Conservation (phyloP, 768 basidiomycete species). For the Asterophora parasitica region DNA sequence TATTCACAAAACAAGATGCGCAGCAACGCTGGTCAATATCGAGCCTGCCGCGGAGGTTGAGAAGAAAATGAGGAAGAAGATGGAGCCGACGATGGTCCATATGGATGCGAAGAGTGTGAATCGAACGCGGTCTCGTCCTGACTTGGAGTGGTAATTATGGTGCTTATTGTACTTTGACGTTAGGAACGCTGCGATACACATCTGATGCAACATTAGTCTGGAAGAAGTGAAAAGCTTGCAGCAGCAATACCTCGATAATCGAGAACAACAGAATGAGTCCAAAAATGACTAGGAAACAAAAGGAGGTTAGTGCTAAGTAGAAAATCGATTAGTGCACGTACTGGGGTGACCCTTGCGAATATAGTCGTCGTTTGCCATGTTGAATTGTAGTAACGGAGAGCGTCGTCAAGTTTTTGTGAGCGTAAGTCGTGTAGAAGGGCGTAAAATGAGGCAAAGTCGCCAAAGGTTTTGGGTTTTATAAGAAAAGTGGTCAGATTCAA, state of each 20-base stretch:
- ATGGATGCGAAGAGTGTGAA: slow-evolving; percentile 67
- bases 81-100: slow-evolving; percentile 62
- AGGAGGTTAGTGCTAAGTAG: slow-evolving; percentile 2
- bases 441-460: background rate
- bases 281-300: slow-evolving; percentile 39
- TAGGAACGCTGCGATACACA: slow-evolving; percentile 72
- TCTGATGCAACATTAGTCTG: slow-evolving; percentile 29
- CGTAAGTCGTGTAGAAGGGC: slow-evolving; percentile 7
- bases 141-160: slow-evolving; percentile 43
- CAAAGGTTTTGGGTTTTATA: background rate
- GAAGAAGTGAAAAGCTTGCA: background rate
- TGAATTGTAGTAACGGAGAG: background rate
- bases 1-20: slow-evolving; percentile 60
- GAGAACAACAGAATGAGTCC: slow-evolving; percentile 53
- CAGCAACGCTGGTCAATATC: slow-evolving; percentile 53
- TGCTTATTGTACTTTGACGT: slow-evolving; percentile 53
- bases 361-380: slow-evolving; percentile 14
- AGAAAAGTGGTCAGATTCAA: slow-evolving; percentile 13
- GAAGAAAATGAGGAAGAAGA: slow-evolving; percentile 52
- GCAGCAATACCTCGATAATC: slow-evolving; percentile 52
- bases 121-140: slow-evolving; percentile 57
- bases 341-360: slow-evolving; percentile 54
- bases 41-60: slow-evolving; percentile 42
- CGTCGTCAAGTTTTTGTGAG: background rate
- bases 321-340: slow-evolving; percentile 24